phyloP scores from a whole-genome alignment of 257 asterid species.

The Prunella vulgaris region DNA sequence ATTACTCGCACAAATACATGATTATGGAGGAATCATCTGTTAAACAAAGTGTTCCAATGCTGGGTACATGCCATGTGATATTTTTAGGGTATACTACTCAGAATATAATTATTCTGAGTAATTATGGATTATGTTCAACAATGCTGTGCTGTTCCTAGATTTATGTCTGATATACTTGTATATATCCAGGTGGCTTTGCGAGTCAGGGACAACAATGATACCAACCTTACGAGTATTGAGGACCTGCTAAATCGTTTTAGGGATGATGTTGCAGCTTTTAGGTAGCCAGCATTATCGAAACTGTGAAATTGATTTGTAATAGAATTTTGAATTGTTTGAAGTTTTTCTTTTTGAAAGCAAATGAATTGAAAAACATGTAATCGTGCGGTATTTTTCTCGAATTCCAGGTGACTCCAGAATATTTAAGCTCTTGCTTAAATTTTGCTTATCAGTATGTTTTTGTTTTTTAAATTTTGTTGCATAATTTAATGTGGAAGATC shows the following conservation, averaged over 20 bases:
- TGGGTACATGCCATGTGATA: background rate
- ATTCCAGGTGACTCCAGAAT: background rate
- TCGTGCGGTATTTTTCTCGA: background rate
- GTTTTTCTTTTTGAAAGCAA: background rate
- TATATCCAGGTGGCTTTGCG: constrained; percentile 66
- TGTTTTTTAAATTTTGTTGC: background rate
- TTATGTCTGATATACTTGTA: background rate
- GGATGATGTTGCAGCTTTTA: constrained; percentile 52
- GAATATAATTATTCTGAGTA: background rate
- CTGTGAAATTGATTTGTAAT: background rate
- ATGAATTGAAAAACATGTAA: background rate
- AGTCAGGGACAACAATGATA: constrained; percentile 53
- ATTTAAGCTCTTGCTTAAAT: background rate
- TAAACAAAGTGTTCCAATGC: background rate
- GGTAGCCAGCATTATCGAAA: constrained; percentile 24
- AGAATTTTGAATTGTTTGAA: background rate
- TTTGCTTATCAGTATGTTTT: background rate
- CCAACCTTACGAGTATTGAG: constrained; percentile 42
- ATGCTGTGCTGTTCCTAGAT: background rate
- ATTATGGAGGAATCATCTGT: background rate
- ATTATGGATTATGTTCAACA: background rate
- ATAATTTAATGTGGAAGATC: background rate
- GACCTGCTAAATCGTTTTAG: constrained; percentile 58
- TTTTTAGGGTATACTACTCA: background rate
- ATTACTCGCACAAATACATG: background rate